A percentile compares a stretch with the other conserved stretches of the same genome.
Conservation (phyloP, 164 flowering plant genomes). For the Sedum album region DNA sequence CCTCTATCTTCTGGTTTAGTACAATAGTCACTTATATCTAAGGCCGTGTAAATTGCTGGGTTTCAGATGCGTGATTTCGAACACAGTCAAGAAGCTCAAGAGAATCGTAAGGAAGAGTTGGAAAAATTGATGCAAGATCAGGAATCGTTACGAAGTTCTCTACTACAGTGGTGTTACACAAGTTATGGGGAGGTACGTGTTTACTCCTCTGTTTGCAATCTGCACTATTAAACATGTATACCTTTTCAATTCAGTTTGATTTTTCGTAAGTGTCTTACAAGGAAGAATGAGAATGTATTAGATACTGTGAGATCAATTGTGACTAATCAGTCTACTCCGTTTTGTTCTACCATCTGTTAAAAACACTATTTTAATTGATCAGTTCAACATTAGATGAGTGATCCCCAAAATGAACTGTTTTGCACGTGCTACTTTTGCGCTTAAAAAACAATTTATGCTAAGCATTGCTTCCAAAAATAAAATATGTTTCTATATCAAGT, state of each 20-base stretch:
- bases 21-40: neutral
- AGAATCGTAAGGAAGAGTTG: slow-evolving; percentile 61
- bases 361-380: neutral
- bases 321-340: neutral
- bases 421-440: too few relatives aligned
- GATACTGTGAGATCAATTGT: too few relatives aligned
- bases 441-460: too few relatives aligned
- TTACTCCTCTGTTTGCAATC: neutral
- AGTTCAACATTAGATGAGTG: neutral
- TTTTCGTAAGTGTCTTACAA: too few relatives aligned
- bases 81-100: slow-evolving; percentile 79
- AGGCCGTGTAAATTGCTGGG: neutral
- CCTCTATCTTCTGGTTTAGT: slow-evolving; percentile 10
- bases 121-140: slow-evolving; percentile 26
- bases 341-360: neutral
- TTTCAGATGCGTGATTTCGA: slow-evolving; percentile 21
- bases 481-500: too few relatives aligned
- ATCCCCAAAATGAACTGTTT: neutral
- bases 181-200: slow-evolving; percentile 3
- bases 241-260: too few relatives aligned
- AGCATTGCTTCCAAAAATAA: too few relatives aligned
- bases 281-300: too few relatives aligned
- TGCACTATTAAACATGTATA: neutral
- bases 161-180: neutral
- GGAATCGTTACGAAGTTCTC: neutral